A percentile compares a stretch with the other conserved stretches of the same genome.
Conservation (phyloP, 441 rosid species). For the Gossypium laxum region DNA sequence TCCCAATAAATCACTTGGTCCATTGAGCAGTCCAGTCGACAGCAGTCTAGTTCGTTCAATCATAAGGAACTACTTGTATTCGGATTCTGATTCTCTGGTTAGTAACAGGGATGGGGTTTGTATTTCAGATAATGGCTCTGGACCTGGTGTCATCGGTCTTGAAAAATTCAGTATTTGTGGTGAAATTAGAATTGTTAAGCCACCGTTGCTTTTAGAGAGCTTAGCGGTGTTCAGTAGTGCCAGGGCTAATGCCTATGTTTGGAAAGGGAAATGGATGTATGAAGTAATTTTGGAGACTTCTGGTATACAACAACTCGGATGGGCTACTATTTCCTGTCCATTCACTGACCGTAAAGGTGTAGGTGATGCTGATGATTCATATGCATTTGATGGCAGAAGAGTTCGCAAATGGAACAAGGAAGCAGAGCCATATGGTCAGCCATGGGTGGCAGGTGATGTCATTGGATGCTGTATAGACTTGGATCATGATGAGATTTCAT, state of each 20-base stretch:
- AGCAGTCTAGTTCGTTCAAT: conserved; percentile 34
- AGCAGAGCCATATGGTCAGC: conserved; percentile 68
- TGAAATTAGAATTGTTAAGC: conserved; percentile 53
- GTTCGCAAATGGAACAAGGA: conserved; percentile 86
- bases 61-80: conserved; percentile 40
- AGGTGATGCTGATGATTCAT: conserved; percentile 95
- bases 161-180: conserved; percentile 71
- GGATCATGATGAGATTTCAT: conserved; percentile 58
- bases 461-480: conserved; percentile 90
- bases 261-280: conserved; percentile 99
- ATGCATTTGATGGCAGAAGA: conserved; percentile 93
- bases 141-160: conserved; percentile 44
- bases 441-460: conserved; percentile 88
- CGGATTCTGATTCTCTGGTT: conserved; percentile 19
- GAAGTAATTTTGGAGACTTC: conserved; percentile 85
- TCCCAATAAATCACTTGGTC: conserved; percentile 50
- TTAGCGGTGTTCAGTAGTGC: conserved; percentile 77
- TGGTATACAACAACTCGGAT: conserved; percentile 85
- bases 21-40: conserved; percentile 40
- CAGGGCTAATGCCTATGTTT: conserved; percentile 76
- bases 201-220: conserved; percentile 78
- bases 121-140: conserved; percentile 38
- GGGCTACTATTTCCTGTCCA: conserved; percentile 84
- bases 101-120: conserved; percentile 49
- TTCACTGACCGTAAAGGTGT: conserved; percentile 90